A percentile compares a stretch with the other conserved stretches of the same genome.
phyloP scores from a whole-genome alignment of 768 basidiomycete genomes.

The Lentinula edodes region DNA sequence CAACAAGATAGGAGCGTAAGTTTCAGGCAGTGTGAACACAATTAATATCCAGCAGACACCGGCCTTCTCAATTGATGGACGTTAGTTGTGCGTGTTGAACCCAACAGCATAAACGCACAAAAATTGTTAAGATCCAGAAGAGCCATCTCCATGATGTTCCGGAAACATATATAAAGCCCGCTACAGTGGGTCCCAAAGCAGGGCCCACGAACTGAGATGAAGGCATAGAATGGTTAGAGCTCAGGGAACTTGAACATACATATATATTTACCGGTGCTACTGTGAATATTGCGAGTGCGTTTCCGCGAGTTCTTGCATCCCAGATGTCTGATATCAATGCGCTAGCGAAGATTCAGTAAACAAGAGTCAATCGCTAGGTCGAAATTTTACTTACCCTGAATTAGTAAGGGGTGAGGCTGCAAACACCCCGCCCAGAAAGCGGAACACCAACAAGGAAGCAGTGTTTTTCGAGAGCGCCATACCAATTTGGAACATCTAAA shows the following conservation, averaged over 20 bases:
- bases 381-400: conserved; percentile 41
- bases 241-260: background rate
- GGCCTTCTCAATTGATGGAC: conserved; percentile 25
- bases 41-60: conserved; percentile 42
- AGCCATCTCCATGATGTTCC: conserved; percentile 57
- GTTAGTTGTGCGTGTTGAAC: background rate
- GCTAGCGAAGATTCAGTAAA: conserved; percentile 17
- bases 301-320: conserved; percentile 56
- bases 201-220: conserved; percentile 41
- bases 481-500: conserved; percentile 55
- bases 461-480: conserved; percentile 59
- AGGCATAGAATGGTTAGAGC: background rate
- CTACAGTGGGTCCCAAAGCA: conserved; percentile 49
- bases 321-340: conserved; percentile 56
- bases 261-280: conserved; percentile 46
- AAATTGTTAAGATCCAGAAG: conserved; percentile 58
- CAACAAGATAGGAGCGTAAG: conserved; percentile 56
- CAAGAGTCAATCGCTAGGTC: background rate
- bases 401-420: conserved; percentile 67
- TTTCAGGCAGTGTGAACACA: conserved; percentile 60
- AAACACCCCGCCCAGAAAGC: conserved; percentile 67
- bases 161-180: conserved; percentile 33
- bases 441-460: conserved; percentile 57
- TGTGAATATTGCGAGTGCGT: conserved; percentile 61
- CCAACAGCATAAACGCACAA: conserved; percentile 28